A percentile compares a stretch with the other conserved stretches of the same genome.
phyloP scores from a whole-genome alignment of 148 eudicot genomes.

The Fagopyrum esculentum region DNA sequence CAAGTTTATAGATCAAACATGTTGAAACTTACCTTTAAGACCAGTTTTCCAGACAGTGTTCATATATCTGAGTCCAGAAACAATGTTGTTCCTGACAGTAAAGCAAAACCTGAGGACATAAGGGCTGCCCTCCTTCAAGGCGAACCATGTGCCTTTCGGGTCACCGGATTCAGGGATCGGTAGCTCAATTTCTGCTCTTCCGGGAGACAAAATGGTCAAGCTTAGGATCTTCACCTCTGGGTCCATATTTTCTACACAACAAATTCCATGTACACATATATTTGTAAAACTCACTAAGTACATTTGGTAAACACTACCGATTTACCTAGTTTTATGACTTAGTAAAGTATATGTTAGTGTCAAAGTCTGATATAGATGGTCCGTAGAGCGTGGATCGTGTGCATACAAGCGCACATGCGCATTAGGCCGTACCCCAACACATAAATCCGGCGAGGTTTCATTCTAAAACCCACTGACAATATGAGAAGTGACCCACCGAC shows the following conservation, averaged over 20 bases:
- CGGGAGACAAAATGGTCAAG: conserved; percentile 54
- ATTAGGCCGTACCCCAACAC: too few species aligned
- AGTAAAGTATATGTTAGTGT: too few species aligned
- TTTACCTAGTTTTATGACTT: neutral
- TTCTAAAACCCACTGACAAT: too few species aligned
- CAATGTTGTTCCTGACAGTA: conserved; percentile 65
- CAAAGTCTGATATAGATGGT: too few species aligned
- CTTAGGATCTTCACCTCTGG: conserved; percentile 66
- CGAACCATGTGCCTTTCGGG: conserved; percentile 67
- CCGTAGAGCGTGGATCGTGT: too few species aligned
- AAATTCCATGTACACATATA: neutral
- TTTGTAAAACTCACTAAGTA: too few species aligned
- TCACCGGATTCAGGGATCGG: conserved; percentile 43
- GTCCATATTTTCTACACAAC: conserved; percentile 41
- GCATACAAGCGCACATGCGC: too few species aligned
- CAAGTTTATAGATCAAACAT: neutral
- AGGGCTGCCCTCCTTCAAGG: conserved; percentile 77
- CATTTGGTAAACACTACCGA: neutral
- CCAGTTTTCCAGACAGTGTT: conserved; percentile 88
- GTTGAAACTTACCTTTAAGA: conserved; percentile 43
- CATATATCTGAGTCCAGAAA: conserved; percentile 67
- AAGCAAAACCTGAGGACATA: conserved; percentile 59
- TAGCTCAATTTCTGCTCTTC: conserved; percentile 49
- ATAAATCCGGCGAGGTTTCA: too few species aligned
- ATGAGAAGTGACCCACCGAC: too few species aligned